Evolutionary conservation across 2,329 filamentous ascomycete species (phyloP).

Genomic region (Ascochyta pisi): DNA sequence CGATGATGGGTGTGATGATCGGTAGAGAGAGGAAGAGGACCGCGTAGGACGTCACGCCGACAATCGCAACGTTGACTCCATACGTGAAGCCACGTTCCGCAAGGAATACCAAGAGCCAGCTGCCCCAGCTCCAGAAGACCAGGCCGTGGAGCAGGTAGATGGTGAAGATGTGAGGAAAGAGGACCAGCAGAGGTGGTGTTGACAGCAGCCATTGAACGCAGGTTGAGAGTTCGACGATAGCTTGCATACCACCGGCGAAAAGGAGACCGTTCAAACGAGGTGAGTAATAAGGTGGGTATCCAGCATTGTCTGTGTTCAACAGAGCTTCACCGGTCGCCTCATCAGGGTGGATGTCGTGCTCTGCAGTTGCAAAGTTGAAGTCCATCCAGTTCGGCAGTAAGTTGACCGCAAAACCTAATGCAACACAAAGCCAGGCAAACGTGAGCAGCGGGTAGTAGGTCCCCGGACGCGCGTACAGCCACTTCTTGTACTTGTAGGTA

Average conservation of each 20-base stretch:
- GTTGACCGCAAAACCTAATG: constrained; percentile 46
- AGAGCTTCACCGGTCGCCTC: constrained; percentile 47
- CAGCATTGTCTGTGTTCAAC: constrained; percentile 40
- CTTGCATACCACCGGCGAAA: constrained; percentile 50
- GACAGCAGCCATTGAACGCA: constrained; percentile 53
- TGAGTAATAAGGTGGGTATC: constrained; percentile 54
- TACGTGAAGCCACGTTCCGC: constrained; percentile 41
- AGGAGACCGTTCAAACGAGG: constrained; percentile 55
- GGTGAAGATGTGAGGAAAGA: constrained; percentile 59
- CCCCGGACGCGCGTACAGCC: constrained; percentile 43
- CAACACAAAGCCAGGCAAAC: constrained; percentile 39
- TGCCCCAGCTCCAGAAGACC: constrained; percentile 54
- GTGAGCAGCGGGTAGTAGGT: constrained; percentile 49
- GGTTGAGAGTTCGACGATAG: constrained; percentile 46
- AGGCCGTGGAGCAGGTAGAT: constrained; percentile 59
- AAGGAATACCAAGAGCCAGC: constrained; percentile 47
- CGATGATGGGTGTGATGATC: constrained; percentile 48
- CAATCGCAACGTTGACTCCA: constrained; percentile 45
- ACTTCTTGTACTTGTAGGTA: constrained; percentile 54
- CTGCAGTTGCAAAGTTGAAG: constrained; percentile 50
- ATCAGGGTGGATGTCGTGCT: constrained; percentile 56
- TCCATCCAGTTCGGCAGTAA: constrained; percentile 47
- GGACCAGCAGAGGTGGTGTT: constrained; percentile 47
- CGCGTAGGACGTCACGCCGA: constrained; percentile 47
- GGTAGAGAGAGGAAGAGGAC: constrained; percentile 44